phyloP scores from a whole-genome alignment of 202 grass and related monocot genomes.

The Saccharum hybrid region DNA sequence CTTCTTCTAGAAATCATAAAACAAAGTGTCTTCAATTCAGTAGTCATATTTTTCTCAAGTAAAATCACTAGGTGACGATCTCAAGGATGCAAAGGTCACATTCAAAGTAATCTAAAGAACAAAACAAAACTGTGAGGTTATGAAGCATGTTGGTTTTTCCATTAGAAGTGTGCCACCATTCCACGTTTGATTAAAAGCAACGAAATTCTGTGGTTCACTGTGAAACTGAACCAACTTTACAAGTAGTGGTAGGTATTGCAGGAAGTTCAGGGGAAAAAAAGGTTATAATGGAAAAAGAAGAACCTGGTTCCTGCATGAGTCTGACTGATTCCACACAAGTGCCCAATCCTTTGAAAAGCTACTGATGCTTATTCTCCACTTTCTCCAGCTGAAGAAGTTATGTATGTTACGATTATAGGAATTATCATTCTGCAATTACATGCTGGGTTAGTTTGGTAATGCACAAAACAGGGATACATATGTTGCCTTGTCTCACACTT shows the following conservation, averaged over 20 bases:
- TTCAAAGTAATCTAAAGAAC: conserved; percentile 15
- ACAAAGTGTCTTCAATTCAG: neutral
- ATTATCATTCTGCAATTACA: neutral
- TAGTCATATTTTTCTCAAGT: neutral
- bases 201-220: neutral
- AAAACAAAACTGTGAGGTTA: neutral
- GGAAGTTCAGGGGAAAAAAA: conserved; percentile 25
- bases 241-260: neutral
- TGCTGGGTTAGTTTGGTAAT: conserved; percentile 19
- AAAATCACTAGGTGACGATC: neutral
- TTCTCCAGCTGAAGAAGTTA: conserved; percentile 35
- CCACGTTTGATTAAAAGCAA: neutral
- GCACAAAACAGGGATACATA: neutral
- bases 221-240: neutral
- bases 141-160: neutral
- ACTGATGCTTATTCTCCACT: conserved; percentile 46
- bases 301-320: conserved; percentile 48
- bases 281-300: conserved; percentile 8
- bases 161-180: neutral
- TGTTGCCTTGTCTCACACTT: neutral
- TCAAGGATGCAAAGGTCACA: neutral
- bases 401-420: neutral
- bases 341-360: conserved; percentile 35
- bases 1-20: neutral
- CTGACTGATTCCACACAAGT: conserved; percentile 9